Conservation (phyloP, 83 land plant genomes). For the Diphasiastrum complanatum region DNA sequence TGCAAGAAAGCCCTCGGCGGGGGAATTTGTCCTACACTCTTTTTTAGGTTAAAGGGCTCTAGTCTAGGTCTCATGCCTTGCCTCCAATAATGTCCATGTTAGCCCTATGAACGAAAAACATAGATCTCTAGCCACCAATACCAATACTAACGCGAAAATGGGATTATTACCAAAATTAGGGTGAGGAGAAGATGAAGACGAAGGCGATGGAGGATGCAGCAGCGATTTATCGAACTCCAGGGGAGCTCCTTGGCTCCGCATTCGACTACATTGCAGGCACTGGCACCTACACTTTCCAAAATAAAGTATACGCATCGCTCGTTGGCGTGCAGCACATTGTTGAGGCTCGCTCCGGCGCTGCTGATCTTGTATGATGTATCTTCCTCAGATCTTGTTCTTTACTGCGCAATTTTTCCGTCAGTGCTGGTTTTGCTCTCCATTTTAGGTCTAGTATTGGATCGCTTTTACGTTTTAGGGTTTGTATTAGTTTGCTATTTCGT, state of each 20-base stretch:
- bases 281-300: conserved; percentile 60
- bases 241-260: conserved; percentile 64
- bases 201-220: conserved; percentile 28
- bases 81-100: too few species aligned
- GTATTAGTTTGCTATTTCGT: background rate
- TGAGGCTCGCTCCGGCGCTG: conserved; percentile 40
- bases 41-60: too few species aligned
- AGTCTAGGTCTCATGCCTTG: too few species aligned
- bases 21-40: too few species aligned
- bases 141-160: too few species aligned
- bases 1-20: too few species aligned
- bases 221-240: conserved; percentile 61
- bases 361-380: conserved; percentile 47
- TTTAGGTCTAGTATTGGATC: background rate
- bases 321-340: conserved; percentile 49
- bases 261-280: conserved; percentile 51
- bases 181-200: too few species aligned
- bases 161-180: too few species aligned
- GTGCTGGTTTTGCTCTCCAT: background rate
- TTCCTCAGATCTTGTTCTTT: background rate
- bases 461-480: background rate
- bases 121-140: too few species aligned
- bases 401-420: background rate
- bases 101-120: too few species aligned
- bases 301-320: conserved; percentile 66